Conservation (phyloP, 116 monocot genomes). For the Dioscorea cayenensis region DNA sequence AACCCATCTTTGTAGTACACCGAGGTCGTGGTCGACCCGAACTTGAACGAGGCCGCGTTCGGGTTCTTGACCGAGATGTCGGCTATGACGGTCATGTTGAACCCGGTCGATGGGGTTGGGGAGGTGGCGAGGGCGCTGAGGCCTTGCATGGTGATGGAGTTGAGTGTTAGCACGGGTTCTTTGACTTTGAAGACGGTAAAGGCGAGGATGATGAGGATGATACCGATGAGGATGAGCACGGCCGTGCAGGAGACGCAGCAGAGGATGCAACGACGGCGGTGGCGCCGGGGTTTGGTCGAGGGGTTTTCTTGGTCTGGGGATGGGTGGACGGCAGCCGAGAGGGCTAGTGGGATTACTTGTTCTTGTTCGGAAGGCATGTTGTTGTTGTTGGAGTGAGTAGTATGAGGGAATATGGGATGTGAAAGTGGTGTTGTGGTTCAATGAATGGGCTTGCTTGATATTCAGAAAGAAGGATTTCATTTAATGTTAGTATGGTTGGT, state of each 20-base stretch:
- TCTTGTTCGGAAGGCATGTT: not conserved
- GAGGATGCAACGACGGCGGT: conserved; percentile 21
- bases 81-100: conserved; percentile 34
- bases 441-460: too few species aligned
- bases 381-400: too few species aligned
- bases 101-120: not conserved
- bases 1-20: conserved; percentile 32
- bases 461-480: too few species aligned
- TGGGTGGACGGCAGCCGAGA: not conserved
- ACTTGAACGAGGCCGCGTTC: conserved; percentile 41
- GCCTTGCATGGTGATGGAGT: conserved; percentile 23
- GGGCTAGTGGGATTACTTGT: not conserved
- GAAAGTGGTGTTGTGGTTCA: too few species aligned
- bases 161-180: conserved; percentile 42
- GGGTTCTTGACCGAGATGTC: conserved; percentile 62
- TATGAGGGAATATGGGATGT: too few species aligned
- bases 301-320: not conserved
- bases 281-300: not conserved
- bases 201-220: conserved; percentile 46
- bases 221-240: conserved; percentile 24
- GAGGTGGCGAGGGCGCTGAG: conserved; percentile 4
- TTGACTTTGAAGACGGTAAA: conserved; percentile 52
- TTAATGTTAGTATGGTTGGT: too few species aligned
- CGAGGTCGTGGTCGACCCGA: conserved; percentile 30
- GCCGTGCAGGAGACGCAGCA: conserved; percentile 31